Base-by-base conservation (phyloP, 2,329 filamentous ascomycete genomes). In the Curvularia verruculosa region DNA sequence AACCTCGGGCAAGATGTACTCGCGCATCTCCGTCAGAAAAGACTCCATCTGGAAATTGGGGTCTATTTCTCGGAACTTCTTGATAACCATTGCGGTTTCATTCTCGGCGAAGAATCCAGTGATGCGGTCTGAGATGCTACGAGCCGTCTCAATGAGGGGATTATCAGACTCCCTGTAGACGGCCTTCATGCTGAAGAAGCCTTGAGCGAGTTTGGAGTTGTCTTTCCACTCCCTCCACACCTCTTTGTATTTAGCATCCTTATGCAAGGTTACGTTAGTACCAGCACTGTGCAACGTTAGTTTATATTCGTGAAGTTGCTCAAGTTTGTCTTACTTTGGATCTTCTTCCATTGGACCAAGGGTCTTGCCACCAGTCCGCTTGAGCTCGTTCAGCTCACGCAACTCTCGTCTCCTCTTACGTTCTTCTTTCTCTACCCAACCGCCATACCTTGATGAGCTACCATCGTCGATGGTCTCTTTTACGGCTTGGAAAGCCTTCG, bases 51-150 rank as follows among this genome's bases (percentile, higher is more conserved):
- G 92, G 83, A 99, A 99, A 65, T 84, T 85, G 5, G 95, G 94
- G 69, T 99, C 95, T 87, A 98, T 97, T 69, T 93, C 86, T 45
- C 94, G 89, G 83, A 99, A 96, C 78, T 94, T 96, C 82, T 97
- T 98, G 81, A 98, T 96, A 34, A 99, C 95, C 85, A 89, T 89
- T 28, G 95, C 95, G 0, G 92, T 97, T 81, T 99, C 95, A 77
- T 98, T 99, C 78, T 99, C 95, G 60, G 95, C 95, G 66, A 99
- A 99, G 81, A 97, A 99, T 26, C 95, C 92, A 45, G 90, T 92
- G 37, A 99, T 87, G 56, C 90, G 87, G 77, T 99, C 95, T 29
- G 93, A 94, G 67, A 99, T 96, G 76, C 91, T 92, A 73, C 95
- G 89, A 1, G 93, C 95, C 0, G 94, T 98, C 45, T 88, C 90